A percentile compares a stretch with the other conserved stretches of the same genome.
phyloP scores from a whole-genome alignment of 495 filamentous ascomycete genomes.

The Tuber borchii region DNA sequence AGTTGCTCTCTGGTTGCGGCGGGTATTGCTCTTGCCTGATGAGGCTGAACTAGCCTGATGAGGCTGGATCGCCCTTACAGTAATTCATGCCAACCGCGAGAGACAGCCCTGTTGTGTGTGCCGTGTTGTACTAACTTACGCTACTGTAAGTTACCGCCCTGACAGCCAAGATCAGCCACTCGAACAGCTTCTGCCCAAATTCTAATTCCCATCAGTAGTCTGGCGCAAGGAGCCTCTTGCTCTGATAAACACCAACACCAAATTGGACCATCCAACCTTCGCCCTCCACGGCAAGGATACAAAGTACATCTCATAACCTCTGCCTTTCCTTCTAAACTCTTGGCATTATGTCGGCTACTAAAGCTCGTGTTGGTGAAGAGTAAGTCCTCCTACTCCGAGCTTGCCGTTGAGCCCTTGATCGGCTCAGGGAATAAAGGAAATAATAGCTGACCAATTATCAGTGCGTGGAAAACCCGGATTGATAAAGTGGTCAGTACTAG shows the following conservation, averaged over 20 bases:
- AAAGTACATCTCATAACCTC: background rate
- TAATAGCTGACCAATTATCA: slow-evolving; percentile 46
- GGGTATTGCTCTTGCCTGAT: background rate
- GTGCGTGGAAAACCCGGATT: slow-evolving; percentile 85
- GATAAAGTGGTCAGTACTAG: slow-evolving; percentile 51
- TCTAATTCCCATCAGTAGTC: background rate
- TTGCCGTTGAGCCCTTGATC: background rate
- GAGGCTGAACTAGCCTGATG: background rate
- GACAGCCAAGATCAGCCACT: background rate
- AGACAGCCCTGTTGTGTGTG: background rate
- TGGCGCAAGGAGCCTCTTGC: background rate
- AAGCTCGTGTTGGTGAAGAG: slow-evolving; percentile 96
- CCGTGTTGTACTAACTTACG: background rate
- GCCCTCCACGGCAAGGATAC: background rate
- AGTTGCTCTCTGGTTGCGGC: background rate
- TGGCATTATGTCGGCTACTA: slow-evolving; percentile 65
- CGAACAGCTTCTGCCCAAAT: background rate
- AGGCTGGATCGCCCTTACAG: background rate
- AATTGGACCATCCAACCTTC: background rate
- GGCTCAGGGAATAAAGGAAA: slow-evolving; percentile 7
- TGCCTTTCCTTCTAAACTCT: slow-evolving; percentile 4
- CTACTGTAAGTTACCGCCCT: background rate
- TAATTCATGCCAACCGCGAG: background rate
- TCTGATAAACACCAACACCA: background rate
- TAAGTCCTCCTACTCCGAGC: slow-evolving; percentile 50